phyloP scores from a whole-genome alignment of 192 early-diverging fungal genomes.

The Entomortierella parvispora region DNA sequence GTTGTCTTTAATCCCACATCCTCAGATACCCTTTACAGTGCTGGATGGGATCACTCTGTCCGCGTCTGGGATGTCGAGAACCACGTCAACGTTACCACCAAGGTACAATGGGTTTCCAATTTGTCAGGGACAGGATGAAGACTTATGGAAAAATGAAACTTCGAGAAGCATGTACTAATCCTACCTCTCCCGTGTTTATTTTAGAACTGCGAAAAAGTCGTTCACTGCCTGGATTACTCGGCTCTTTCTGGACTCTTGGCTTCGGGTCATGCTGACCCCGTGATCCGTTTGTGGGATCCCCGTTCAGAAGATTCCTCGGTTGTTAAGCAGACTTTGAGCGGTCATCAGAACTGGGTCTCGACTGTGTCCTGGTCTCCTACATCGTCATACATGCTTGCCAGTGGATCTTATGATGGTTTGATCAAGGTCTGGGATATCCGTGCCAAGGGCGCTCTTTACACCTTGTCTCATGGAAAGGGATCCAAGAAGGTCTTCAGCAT shows the following conservation, averaged over 20 bases:
- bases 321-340: constrained; percentile 79
- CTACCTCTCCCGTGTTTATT: not conserved
- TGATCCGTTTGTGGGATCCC: constrained; percentile 92
- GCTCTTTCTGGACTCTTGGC: constrained; percentile 75
- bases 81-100: constrained; percentile 77
- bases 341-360: constrained; percentile 88
- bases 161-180: not conserved
- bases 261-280: constrained; percentile 87
- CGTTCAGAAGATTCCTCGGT: constrained; percentile 78
- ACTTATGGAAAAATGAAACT: not conserved
- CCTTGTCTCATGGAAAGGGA: constrained; percentile 57
- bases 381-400: constrained; percentile 78
- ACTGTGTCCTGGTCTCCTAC: constrained; percentile 86
- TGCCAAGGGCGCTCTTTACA: constrained; percentile 85
- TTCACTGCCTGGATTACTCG: constrained; percentile 81
- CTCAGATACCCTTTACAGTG: constrained; percentile 78
- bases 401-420: constrained; percentile 87
- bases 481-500: constrained; percentile 76
- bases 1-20: constrained; percentile 70
- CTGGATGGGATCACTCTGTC: constrained; percentile 94
- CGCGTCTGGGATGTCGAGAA: constrained; percentile 90
- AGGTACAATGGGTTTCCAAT: no score
- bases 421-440: constrained; percentile 96
- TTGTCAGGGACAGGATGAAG: not conserved
- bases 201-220: constrained; percentile 88